Percentiles rank a stretch among this genome's conserved stretches.
Evolutionary conservation across 257 asterid species (phyloP).

Genomic region (Henckelia pumila): DNA sequence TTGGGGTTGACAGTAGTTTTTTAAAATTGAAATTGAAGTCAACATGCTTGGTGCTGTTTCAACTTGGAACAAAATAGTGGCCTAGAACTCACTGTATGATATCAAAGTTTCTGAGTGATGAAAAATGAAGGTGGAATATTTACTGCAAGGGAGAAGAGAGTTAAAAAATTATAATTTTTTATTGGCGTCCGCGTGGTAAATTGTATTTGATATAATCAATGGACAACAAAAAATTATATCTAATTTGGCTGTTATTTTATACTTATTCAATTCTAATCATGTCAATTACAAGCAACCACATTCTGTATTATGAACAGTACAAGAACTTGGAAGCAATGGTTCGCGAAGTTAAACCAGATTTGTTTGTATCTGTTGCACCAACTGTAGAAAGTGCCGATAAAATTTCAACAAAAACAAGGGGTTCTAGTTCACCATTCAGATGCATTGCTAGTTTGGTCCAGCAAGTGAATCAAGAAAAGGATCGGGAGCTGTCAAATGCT

Average conservation of each 20-base stretch:
- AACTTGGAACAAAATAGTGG: not conserved
- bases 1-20: not conserved
- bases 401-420: conserved; percentile 58
- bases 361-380: conserved; percentile 42
- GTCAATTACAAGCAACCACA: conserved; percentile 17
- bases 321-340: conserved; percentile 77
- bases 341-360: conserved; percentile 55
- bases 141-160: conserved; percentile 15
- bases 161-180: not conserved
- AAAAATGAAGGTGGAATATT: conserved; percentile 17
- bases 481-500: conserved; percentile 63
- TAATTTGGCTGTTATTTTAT: conserved; percentile 12
- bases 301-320: conserved; percentile 54
- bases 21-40: not conserved
- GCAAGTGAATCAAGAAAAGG: conserved; percentile 85
- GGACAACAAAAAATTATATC: conserved; percentile 8
- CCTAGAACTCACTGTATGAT: conserved; percentile 9
- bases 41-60: not conserved
- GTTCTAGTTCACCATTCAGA: conserved; percentile 90
- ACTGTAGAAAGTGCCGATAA: conserved; percentile 53
- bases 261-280: conserved; percentile 16
- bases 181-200: not conserved
- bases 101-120: conserved; percentile 3
- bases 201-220: conserved; percentile 14
- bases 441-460: conserved; percentile 82